A percentile compares a stretch with the other conserved stretches of the same genome.
These are phyloP conservation scores for Solanum pimpinellifolium DNA, from an alignment of 257 asterid species.

Conservation along the genomic window DNA sequence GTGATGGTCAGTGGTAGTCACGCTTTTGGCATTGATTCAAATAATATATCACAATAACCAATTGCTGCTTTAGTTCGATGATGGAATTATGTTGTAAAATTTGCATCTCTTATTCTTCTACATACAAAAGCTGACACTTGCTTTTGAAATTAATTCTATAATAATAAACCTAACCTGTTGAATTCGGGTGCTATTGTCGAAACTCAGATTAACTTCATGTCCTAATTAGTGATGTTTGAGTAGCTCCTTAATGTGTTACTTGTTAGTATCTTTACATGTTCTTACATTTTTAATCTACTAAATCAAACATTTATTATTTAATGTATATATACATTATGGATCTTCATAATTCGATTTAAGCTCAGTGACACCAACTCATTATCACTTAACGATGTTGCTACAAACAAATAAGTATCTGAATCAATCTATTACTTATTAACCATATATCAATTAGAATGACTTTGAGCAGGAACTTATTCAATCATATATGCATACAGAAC, in stretches of 20 bases:
- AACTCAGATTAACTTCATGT: neutral
- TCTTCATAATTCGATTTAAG: neutral
- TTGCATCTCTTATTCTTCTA: neutral
- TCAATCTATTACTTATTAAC: neutral
- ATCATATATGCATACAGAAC: neutral
- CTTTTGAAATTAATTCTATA: neutral
- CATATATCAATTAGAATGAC: neutral
- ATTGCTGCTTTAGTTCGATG: neutral
- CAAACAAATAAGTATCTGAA: neutral
- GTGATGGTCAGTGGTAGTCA: neutral
- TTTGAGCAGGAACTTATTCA: neutral
- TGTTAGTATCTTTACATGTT: neutral
- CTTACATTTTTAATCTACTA: neutral
- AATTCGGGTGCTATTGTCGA: neutral
- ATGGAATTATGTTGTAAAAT: neutral
- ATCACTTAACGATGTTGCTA: neutral
- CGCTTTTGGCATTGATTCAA: neutral
- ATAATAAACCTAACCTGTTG: neutral
- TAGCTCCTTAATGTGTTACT: neutral
- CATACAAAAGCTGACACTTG: neutral
- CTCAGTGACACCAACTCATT: neutral
- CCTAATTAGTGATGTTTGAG: neutral
- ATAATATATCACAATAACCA: neutral
- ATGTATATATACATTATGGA: neutral
- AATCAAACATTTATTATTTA: neutral